Evolutionary conservation across 495 filamentous ascomycete species (phyloP), one percentile per base, ranked within the genome.

Genomic region (Aspergillus haitiensis): DNA sequence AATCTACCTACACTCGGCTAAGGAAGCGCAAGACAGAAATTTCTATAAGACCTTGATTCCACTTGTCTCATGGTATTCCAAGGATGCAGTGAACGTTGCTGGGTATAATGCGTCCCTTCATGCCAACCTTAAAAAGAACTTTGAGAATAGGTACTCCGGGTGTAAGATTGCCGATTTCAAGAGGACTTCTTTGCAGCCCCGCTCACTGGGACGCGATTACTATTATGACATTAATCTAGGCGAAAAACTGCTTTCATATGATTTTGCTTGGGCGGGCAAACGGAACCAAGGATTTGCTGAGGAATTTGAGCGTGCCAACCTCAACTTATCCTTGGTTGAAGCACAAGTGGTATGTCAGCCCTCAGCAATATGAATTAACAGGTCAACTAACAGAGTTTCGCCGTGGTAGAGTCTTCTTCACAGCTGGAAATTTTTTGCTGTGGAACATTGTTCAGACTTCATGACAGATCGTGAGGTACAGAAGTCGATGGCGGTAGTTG

Each of bases 271-370:
- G 94, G 73, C 70, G 40, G 87, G 88, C 34, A 82, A 71, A 39
- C 78, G 82, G 40, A 83, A 86, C 58, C 72, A 80, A 58, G 93
- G 93, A 0, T 93, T 96, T 72, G 76, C 77, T 54, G 81, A 81
- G 35, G 95, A 98, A 67, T 85, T 98, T 69, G 84, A 84, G 66
- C 83, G 82, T 62, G 94, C 93, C 37, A 98, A 98, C 70, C 68
- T 89, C 64, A 97, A 98, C 69, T 68, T 98, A 56, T 94, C 91
- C 16, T 76, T 96, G 13, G 90, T 98, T 46, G 92, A 97, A 68
- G 87, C 93, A 37, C 91, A 98, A 77, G 84, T 94, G 61, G 88
- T 92, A 83, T 77, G 90, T 84, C 59, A 3, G 13, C 21, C 21
- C 0, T 7, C 21, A 4, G 9, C 15, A 32, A 47, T 12, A 27